Conservation (phyloP, 2,329 filamentous ascomycete genomes). For the Colletotrichum liriopes region DNA sequence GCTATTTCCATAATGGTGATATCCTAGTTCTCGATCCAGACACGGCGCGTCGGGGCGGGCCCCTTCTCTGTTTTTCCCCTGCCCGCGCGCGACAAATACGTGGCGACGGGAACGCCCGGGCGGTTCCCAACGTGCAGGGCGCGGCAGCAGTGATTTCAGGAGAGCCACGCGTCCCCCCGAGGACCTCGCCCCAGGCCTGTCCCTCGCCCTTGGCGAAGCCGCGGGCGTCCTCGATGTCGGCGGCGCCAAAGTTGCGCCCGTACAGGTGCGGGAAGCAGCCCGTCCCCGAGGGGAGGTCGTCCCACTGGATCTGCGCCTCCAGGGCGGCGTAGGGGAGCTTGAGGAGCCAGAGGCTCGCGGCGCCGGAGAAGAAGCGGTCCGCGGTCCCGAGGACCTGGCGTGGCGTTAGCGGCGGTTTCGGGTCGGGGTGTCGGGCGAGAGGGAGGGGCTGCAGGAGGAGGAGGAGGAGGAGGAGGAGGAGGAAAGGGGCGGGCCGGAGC, state of each 20-base stretch:
- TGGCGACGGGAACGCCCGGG: too few relatives aligned
- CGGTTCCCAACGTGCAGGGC: too few relatives aligned
- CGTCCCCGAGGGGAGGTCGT: conserved; percentile 63
- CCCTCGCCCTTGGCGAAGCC: conserved; percentile 62
- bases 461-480: too few relatives aligned
- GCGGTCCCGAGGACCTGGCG: conserved; percentile 62
- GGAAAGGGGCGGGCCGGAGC: too few relatives aligned
- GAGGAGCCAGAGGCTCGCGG: conserved; percentile 63
- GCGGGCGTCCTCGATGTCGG: conserved; percentile 64
- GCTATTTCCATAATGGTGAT: not conserved
- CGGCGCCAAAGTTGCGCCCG: conserved; percentile 66
- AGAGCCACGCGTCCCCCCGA: conserved; percentile 60
- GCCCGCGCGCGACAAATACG: too few relatives aligned
- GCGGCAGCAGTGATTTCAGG: not conserved
- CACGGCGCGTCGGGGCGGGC: too few relatives aligned
- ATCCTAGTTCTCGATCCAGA: not conserved
- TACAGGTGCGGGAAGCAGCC: conserved; percentile 72
- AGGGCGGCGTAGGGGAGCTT: conserved; percentile 68
- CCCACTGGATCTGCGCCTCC: conserved; percentile 66
- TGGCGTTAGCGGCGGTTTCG: not conserved
- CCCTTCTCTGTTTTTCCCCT: too few relatives aligned
- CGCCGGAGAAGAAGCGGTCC: conserved; percentile 60
- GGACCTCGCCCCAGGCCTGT: conserved; percentile 64
- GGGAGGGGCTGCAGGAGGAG: too few relatives aligned
- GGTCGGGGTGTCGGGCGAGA: not conserved